phyloP scores from a whole-genome alignment of 257 asterid genomes.

The Paulownia fortunei region DNA sequence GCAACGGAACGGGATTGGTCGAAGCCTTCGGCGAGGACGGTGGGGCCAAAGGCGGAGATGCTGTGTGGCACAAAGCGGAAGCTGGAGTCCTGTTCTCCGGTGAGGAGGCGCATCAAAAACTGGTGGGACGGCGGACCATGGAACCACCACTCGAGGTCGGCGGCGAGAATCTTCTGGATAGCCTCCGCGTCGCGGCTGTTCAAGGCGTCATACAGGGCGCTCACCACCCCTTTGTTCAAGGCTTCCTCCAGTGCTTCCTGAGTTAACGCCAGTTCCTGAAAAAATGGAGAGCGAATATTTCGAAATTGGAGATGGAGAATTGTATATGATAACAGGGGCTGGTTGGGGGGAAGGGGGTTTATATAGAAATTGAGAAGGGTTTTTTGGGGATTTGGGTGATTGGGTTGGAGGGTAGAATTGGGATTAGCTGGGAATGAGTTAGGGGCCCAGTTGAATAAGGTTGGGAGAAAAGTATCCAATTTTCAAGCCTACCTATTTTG shows the following conservation, averaged over 20 bases:
- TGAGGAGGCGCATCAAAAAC: constrained; percentile 67
- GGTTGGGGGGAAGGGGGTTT: not conserved
- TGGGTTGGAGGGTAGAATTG: not conserved
- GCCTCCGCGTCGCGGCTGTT: constrained; percentile 59
- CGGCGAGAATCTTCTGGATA: constrained; percentile 63
- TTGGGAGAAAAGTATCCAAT: too few relatives aligned
- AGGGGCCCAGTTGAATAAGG: not conserved
- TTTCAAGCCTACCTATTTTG: not conserved
- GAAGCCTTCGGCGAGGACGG: constrained; percentile 70
- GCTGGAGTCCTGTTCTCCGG: constrained; percentile 45
- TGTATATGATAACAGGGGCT: not conserved
- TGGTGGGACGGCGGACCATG: constrained; percentile 84
- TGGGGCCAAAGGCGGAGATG: constrained; percentile 59
- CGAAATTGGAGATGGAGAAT: not conserved
- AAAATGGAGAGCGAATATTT: too few relatives aligned
- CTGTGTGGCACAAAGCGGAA: constrained; percentile 57
- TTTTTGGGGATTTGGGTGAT: not conserved
- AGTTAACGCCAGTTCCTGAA: constrained; percentile 60
- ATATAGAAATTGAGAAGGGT: constrained; percentile 24
- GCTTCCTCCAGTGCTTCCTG: constrained; percentile 68
- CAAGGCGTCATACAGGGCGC: constrained; percentile 88
- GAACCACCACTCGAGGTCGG: constrained; percentile 94
- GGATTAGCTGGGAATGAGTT: too few relatives aligned
- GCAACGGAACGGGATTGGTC: constrained; percentile 48
- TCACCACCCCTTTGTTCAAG: constrained; percentile 63